These are phyloP conservation scores for Pharus latifolius DNA, from an alignment of 176 grass and related monocot species.

Conservation along the genomic window DNA sequence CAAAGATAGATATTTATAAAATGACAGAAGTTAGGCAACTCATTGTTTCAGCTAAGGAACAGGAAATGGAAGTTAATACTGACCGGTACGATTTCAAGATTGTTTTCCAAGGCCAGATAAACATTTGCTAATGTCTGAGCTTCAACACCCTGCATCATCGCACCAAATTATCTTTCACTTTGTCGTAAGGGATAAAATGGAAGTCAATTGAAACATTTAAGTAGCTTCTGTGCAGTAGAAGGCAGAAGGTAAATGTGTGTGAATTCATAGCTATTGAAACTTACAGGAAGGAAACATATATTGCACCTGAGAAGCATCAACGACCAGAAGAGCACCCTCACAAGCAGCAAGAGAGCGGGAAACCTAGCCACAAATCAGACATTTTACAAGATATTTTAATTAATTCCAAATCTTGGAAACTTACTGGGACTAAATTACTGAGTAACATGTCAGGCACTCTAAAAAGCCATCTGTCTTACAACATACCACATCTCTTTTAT, in stretches of 20 bases:
- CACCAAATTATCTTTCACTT: conserved; percentile 12
- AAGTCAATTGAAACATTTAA: conserved; percentile 14
- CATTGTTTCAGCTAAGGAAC: background rate
- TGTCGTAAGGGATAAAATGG: background rate
- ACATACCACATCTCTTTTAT: too few species aligned
- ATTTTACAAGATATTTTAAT: conserved; percentile 16
- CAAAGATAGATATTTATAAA: background rate
- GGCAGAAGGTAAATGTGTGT: conserved; percentile 14
- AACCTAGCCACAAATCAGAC: conserved; percentile 48
- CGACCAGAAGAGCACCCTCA: conserved; percentile 92
- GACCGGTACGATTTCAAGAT: conserved; percentile 94
- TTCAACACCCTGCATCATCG: conserved; percentile 87
- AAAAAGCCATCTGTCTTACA: too few species aligned
- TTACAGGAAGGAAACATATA: conserved; percentile 58
- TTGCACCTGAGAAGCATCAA: conserved; percentile 98
- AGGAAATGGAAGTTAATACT: conserved; percentile 16
- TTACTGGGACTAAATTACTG: background rate
- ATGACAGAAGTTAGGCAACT: background rate
- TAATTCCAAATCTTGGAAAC: background rate
- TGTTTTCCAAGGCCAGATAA: conserved; percentile 88
- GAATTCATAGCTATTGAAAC: conserved; percentile 27
- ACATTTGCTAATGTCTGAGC: conserved; percentile 96
- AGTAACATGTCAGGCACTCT: background rate
- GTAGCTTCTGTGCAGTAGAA: background rate
- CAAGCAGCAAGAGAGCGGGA: conserved; percentile 97